Conservation (phyloP, 306 rosid species). For the Trifolium pratense region DNA sequence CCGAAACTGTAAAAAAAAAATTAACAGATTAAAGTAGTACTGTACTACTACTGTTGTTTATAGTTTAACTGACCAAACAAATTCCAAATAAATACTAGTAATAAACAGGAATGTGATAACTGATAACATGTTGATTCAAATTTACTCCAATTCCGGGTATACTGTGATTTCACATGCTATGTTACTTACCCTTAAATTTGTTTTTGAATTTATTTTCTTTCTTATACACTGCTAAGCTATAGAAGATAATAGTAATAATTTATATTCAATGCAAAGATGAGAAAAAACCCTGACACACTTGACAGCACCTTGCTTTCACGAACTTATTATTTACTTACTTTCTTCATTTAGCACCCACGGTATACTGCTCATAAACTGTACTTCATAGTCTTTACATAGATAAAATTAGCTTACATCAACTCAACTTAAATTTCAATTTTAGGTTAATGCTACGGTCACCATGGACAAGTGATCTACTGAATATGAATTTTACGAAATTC, state of each 20-base stretch:
- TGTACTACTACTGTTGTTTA: conserved; percentile 4
- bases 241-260: neutral
- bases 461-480: too few relatives aligned
- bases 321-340: conserved; percentile 14
- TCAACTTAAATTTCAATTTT: conserved; percentile 13
- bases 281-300: conserved; percentile 19
- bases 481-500: too few relatives aligned
- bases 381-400: neutral
- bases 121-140: neutral
- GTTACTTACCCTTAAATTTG: neutral
- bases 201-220: conserved; percentile 15
- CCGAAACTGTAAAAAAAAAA: neutral
- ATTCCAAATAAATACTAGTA: neutral
- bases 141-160: conserved; percentile 3
- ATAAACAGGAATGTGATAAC: neutral
- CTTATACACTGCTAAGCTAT: neutral
- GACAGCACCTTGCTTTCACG: conserved; percentile 42
- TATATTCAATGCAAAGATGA: conserved; percentile 15
- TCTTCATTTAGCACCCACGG: conserved; percentile 37
- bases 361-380: conserved; percentile 19
- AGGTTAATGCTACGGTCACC: too few relatives aligned
- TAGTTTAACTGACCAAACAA: conserved; percentile 10
- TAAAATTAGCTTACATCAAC: conserved; percentile 1
- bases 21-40: neutral
- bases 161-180: conserved; percentile 33